Evolutionary conservation across 768 basidiomycete genomes (phyloP).

Genomic region (Kwoniella heveanensis): DNA sequence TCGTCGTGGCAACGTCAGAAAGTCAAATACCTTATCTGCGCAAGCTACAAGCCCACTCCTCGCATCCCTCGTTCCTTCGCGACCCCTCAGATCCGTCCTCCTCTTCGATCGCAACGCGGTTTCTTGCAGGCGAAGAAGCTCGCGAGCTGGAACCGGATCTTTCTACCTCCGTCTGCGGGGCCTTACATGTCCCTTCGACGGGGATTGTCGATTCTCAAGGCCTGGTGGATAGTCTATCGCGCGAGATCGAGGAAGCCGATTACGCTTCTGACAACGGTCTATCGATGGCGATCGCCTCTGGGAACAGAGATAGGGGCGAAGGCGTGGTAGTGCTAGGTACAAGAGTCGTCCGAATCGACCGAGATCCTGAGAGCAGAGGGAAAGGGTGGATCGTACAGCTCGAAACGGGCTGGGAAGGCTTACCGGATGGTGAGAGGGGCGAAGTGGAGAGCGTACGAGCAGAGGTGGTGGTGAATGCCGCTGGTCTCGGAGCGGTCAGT

Average conservation of each 20-base stretch:
- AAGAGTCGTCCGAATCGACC: constrained; percentile 81
- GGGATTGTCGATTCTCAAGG: constrained; percentile 88
- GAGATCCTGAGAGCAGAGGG: constrained; percentile 49
- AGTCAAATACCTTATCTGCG: constrained; percentile 71
- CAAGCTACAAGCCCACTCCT: constrained; percentile 67
- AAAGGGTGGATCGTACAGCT: constrained; percentile 88
- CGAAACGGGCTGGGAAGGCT: constrained; percentile 60
- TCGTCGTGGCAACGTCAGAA: constrained; percentile 74
- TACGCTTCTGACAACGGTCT: constrained; percentile 14
- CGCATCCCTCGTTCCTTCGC: constrained; percentile 62
- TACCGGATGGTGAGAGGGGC: constrained; percentile 56
- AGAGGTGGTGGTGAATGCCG: constrained; percentile 75
- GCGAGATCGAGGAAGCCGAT: constrained; percentile 73
- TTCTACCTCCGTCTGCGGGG: constrained; percentile 68
- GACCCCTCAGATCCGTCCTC: constrained; percentile 50
- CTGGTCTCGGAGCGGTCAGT: constrained; percentile 43
- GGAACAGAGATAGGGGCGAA: constrained; percentile 25
- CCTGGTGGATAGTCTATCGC: constrained; percentile 79
- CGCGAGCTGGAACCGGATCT: constrained; percentile 79
- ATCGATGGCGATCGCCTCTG: no score
- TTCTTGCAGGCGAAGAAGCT: constrained; percentile 71
- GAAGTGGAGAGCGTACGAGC: constrained; percentile 68
- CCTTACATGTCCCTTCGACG: constrained; percentile 80
- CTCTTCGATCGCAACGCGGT: constrained; percentile 61
- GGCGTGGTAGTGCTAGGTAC: constrained; percentile 71